Evolutionary conservation across 2,329 filamentous ascomycete species (phyloP).

Genomic region (Tolypocladium ovalisporum): DNA sequence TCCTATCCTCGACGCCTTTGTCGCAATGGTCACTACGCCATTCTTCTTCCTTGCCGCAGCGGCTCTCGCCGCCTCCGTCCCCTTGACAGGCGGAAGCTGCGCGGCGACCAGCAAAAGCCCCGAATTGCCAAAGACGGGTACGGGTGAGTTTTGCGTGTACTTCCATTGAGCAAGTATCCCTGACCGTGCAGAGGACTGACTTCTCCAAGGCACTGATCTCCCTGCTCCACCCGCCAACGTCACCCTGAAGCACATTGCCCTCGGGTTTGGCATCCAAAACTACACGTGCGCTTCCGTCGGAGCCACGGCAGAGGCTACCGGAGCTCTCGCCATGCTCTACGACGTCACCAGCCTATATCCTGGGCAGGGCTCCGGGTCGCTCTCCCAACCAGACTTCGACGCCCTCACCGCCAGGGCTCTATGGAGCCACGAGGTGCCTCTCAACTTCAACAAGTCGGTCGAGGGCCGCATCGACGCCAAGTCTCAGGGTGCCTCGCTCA

Average conservation of each 20-base stretch:
- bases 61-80: slow-evolving; percentile 9
- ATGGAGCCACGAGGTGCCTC: slow-evolving; percentile 30
- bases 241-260: slow-evolving; percentile 40
- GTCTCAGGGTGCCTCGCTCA: slow-evolving; percentile 29
- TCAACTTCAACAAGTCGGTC: slow-evolving; percentile 28
- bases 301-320: slow-evolving; percentile 27
- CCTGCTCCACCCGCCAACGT: slow-evolving; percentile 25
- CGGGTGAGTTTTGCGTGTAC: slow-evolving; percentile 17
- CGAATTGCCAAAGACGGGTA: slow-evolving; percentile 27
- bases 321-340: slow-evolving; percentile 51
- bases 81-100: background rate
- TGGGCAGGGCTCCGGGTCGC: slow-evolving; percentile 22
- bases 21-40: slow-evolving; percentile 22
- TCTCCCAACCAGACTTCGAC: slow-evolving; percentile 27
- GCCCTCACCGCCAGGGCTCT: slow-evolving; percentile 29
- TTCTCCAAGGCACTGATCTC: slow-evolving; percentile 28
- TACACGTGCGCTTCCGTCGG: slow-evolving; percentile 45
- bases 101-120: slow-evolving; percentile 4
- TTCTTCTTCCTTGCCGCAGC: slow-evolving; percentile 22
- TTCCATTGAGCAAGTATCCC: background rate
- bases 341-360: slow-evolving; percentile 44
- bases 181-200: slow-evolving; percentile 6
- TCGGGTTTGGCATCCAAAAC: slow-evolving; percentile 59
- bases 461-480: slow-evolving; percentile 16
- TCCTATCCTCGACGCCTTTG: background rate